Conservation (phyloP, 2,329 filamentous ascomycete genomes). For the Botrytis cinerea region DNA sequence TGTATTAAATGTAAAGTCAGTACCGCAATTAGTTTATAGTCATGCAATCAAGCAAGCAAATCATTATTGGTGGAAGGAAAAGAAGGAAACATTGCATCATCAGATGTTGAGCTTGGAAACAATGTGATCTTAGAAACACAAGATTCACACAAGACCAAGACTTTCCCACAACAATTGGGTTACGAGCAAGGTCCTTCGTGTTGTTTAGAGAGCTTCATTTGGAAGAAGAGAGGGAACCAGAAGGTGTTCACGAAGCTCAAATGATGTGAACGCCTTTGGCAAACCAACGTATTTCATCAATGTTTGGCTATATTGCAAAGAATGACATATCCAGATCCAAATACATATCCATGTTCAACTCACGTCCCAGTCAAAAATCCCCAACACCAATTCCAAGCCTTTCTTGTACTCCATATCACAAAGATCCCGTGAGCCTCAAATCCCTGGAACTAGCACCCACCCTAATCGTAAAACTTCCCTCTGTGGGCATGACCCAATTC, state of each 20-base stretch:
- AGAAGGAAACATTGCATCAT: neutral
- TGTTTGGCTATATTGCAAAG: neutral
- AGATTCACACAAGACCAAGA: neutral
- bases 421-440: constrained; percentile 36
- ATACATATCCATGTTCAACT: neutral
- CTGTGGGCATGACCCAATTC: constrained; percentile 64
- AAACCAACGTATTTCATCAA: no score
- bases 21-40: neutral
- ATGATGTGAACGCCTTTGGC: rapidly evolving
- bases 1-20: neutral
- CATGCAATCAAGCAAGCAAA: neutral
- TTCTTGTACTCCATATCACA: constrained; percentile 12
- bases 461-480: constrained; percentile 47
- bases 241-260: neutral
- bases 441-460: constrained; percentile 47
- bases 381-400: neutral
- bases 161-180: neutral
- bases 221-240: neutral
- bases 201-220: no score
- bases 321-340: neutral
- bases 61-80: neutral
- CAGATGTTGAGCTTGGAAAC: neutral
- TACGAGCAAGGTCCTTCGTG: rapidly evolving
- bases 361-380: neutral
- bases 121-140: neutral